Evolutionary conservation across 2,329 filamentous ascomycete genomes (phyloP).

Genomic region (Fusarium fracticaudum): DNA sequence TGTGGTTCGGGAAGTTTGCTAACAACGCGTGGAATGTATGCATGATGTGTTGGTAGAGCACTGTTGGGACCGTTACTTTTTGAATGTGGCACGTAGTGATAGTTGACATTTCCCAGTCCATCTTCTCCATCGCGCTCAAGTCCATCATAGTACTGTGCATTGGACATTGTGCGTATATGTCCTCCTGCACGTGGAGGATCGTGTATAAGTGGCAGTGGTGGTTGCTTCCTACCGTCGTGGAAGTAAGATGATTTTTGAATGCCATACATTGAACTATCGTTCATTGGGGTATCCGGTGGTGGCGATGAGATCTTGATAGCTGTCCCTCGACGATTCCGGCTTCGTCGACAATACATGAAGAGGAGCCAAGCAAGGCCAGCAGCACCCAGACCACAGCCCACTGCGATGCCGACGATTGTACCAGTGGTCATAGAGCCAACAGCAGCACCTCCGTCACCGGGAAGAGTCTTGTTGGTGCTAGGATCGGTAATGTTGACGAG

Average conservation of each 20-base stretch:
- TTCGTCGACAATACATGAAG: constrained; percentile 57
- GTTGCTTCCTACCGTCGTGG: no score
- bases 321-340: background rate
- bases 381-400: constrained; percentile 57
- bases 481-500: constrained; percentile 53
- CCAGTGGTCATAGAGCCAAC: constrained; percentile 53
- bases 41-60: constrained; percentile 18
- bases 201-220: background rate
- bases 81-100: constrained; percentile 23
- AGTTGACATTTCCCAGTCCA: background rate
- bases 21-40: constrained; percentile 23
- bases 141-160: constrained; percentile 13
- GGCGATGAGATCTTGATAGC: constrained; percentile 26
- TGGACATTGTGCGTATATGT: background rate
- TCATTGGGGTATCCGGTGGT: constrained; percentile 10
- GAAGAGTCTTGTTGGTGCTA: constrained; percentile 38
- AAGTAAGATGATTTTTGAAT: constrained; percentile 19
- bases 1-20: background rate
- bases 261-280: background rate
- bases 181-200: background rate
- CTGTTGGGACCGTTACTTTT: constrained; percentile 2
- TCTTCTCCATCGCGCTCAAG: background rate
- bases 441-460: constrained; percentile 37
- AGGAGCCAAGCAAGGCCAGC: constrained; percentile 56
- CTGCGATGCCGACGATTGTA: constrained; percentile 63